Percentiles rank a stretch among this genome's conserved stretches.
Evolutionary conservation across 805 yeast genomes (phyloP).

Genomic region (Candida krabiensis): DNA sequence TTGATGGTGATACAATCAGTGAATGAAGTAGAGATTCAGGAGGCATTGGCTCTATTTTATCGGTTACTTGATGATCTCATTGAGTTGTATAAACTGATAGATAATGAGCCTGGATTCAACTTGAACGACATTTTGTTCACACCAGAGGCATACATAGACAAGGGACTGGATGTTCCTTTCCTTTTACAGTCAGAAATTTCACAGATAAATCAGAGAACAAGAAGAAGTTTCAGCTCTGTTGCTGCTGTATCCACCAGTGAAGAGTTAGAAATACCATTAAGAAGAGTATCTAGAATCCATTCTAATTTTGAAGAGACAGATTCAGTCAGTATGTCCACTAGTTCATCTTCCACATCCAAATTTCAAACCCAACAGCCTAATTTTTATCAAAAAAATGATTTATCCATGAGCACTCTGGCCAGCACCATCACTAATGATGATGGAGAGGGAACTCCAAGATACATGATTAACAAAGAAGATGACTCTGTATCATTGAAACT

Average conservation of each 20-base stretch:
- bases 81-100: conserved; percentile 13
- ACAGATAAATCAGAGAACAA: background rate
- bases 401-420: background rate
- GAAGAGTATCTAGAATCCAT: conserved; percentile 25
- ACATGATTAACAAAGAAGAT: conserved; percentile 10
- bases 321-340: background rate
- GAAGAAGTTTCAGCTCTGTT: conserved; percentile 3
- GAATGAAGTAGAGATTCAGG: conserved; percentile 25
- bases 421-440: background rate
- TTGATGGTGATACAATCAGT: conserved; percentile 19
- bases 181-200: conserved; percentile 8
- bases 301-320: conserved; percentile 28
- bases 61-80: conserved; percentile 28
- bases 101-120: conserved; percentile 11
- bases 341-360: background rate
- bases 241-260: conserved; percentile 20
- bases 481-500: conserved; percentile 12
- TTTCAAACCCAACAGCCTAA: background rate
- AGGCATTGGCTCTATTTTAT: conserved; percentile 30
- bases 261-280: conserved; percentile 31
- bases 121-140: conserved; percentile 16
- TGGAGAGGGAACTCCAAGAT: conserved; percentile 5
- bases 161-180: conserved; percentile 5
- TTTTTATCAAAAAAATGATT: background rate
- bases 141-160: conserved; percentile 5